Evolutionary conservation across 2,329 filamentous ascomycete genomes (phyloP).

Genomic region (Chaetoscypha palmicola): DNA sequence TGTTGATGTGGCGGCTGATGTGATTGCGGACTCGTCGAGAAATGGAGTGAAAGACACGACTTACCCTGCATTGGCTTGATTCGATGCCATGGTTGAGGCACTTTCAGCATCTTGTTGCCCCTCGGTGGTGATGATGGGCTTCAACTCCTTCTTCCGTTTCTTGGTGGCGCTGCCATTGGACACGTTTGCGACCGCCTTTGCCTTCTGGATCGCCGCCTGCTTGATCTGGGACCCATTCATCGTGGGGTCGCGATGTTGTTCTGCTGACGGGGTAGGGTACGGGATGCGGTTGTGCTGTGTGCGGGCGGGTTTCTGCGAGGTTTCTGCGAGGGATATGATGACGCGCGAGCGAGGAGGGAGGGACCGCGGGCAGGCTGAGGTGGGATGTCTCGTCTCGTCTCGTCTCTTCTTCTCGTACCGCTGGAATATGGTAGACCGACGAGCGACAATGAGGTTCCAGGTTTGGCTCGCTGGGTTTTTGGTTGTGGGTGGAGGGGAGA

Average conservation of each 20-base stretch:
- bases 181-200: conserved; percentile 45
- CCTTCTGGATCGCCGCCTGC: conserved; percentile 48
- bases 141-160: conserved; percentile 54
- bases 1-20: conserved; percentile 6
- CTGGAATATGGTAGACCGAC: too few species aligned
- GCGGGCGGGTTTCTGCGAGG: background rate
- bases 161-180: conserved; percentile 44
- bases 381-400: background rate
- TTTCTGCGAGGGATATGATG: background rate
- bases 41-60: conserved; percentile 10
- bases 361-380: background rate
- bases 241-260: conserved; percentile 8
- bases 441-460: too few species aligned
- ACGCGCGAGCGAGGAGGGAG: background rate
- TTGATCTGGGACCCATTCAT: conserved; percentile 32
- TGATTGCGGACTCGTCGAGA: background rate
- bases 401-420: background rate
- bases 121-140: conserved; percentile 53
- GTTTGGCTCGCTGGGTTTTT: too few species aligned
- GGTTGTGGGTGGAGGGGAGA: too few species aligned
- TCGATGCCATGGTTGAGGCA: conserved; percentile 25
- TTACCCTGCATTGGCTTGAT: conserved; percentile 32
- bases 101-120: conserved; percentile 34
- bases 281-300: background rate
- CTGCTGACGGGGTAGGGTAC: background rate